Evolutionary conservation across 2,329 filamentous ascomycete genomes (phyloP).

Genomic region (Neofusicoccum parvum): DNA sequence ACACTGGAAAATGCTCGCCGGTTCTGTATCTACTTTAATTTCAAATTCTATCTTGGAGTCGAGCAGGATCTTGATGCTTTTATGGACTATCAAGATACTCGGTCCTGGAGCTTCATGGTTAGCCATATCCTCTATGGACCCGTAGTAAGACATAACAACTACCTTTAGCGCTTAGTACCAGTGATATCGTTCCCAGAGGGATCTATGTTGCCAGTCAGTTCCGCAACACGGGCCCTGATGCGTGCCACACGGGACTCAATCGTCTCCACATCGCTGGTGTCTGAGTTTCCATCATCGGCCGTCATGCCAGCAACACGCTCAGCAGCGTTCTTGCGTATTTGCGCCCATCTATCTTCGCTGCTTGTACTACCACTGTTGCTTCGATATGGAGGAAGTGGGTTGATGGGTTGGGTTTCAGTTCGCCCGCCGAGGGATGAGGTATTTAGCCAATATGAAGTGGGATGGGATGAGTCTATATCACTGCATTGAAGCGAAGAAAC

Average conservation of each 20-base stretch:
- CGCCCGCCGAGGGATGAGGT: too few species aligned
- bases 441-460: too few species aligned
- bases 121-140: too few species aligned
- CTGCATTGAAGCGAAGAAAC: too few species aligned
- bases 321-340: slow-evolving; percentile 92
- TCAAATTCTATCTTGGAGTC: too few species aligned
- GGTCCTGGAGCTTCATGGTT: too few species aligned
- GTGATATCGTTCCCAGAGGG: slow-evolving; percentile 14
- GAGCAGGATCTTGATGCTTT: too few species aligned
- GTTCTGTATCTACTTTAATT: too few species aligned
- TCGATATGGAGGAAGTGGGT: slow-evolving; percentile 74
- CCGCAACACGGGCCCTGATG: slow-evolving; percentile 95
- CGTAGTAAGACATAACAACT: background rate
- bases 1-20: too few species aligned
- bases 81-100: too few species aligned
- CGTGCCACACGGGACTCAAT: slow-evolving; percentile 96
- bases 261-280: slow-evolving; percentile 94
- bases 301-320: slow-evolving; percentile 69
- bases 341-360: slow-evolving; percentile 72
- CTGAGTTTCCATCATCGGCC: slow-evolving; percentile 82
- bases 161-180: background rate
- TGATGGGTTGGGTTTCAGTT: too few species aligned
- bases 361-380: slow-evolving; percentile 82
- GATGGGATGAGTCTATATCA: too few species aligned
- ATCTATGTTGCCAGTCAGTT: slow-evolving; percentile 82